phyloP scores from a whole-genome alignment of 179 eudicot species.

The Spinacia oleracea region DNA sequence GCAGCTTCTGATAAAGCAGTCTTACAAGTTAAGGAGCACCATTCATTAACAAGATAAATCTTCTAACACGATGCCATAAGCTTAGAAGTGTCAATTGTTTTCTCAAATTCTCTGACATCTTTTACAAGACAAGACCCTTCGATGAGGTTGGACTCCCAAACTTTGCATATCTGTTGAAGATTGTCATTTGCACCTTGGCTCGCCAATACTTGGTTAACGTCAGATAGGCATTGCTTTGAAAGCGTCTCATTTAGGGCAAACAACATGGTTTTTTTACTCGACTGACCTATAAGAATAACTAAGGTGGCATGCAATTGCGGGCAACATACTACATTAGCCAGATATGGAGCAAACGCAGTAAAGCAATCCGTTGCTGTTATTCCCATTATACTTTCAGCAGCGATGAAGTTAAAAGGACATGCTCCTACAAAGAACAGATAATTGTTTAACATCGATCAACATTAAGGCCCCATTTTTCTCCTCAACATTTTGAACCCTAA shows the following conservation, averaged over 20 bases:
- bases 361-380: constrained; percentile 79
- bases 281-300: constrained; percentile 77
- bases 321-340: constrained; percentile 95
- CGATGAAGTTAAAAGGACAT: constrained; percentile 68
- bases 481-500: constrained; percentile 7
- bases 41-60: constrained; percentile 82
- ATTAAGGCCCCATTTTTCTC: too few relatives aligned
- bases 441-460: too few relatives aligned
- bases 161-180: constrained; percentile 66
- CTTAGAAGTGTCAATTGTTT: constrained; percentile 53
- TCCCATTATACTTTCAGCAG: too few relatives aligned
- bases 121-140: constrained; percentile 85
- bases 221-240: constrained; percentile 76
- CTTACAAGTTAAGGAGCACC: constrained; percentile 80
- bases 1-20: constrained; percentile 85
- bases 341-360: constrained; percentile 60
- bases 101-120: too few relatives aligned
- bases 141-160: constrained; percentile 71
- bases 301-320: constrained; percentile 90
- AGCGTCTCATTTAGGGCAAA: constrained; percentile 70
- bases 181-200: constrained; percentile 72
- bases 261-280: constrained; percentile 57
- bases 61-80: constrained; percentile 73
- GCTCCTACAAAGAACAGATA: constrained; percentile 47
- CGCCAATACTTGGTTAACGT: constrained; percentile 66